Evolutionary conservation across 352 stramenopile genomes (phyloP), one percentile per base, ranked within the genome.

Genomic region (Pythium plurisporium): DNA sequence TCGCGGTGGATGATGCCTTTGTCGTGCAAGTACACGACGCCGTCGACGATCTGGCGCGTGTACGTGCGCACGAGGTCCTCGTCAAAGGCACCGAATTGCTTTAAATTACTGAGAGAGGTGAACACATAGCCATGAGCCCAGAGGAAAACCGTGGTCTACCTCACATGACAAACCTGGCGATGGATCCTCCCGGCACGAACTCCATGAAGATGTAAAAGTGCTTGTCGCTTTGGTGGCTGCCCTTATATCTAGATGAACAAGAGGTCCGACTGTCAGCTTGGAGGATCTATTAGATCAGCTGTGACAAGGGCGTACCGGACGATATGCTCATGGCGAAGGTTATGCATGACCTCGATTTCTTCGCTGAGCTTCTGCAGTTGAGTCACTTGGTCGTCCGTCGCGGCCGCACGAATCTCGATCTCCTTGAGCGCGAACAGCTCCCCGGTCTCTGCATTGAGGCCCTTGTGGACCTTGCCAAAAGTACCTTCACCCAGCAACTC

Each of bases 151-250:
- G 12, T 5, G 4, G 14, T 8, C 9, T 48, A 22, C 8, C 6
- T 34, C 22, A 12, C 8, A 22, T 36, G 8, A 37, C 67, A 15
- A 47, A 85, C 62, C 76, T 88, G 30, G 91, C 84, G 40, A 99
- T 89, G 5, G 85, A 97, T 3, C 94, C 94, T 30, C 90, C 92
- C 6, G 94, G 86, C 6, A 98, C 87, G 70, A 96, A 99, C 72
- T 99, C 92, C 82, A 98, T 97, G 69, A 98, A 98, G 58, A 99
- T 98, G 65, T 91, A 95, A 36, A 99, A 86, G 51, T 85, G 65
- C 25, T 76, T 82, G 9, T 82, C 78, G 26, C 71, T 77, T 33
- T 78, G 76, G 48, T 96, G 78, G 45, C 77, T 88, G 76, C 87
- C 79, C 87, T 93, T 66, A 90, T 94, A 77, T 27, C 78, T 88